These are phyloP conservation scores for Colletotrichum sp. DNA, from an alignment of 2,329 filamentous ascomycete genomes.

Conservation along the genomic window DNA sequence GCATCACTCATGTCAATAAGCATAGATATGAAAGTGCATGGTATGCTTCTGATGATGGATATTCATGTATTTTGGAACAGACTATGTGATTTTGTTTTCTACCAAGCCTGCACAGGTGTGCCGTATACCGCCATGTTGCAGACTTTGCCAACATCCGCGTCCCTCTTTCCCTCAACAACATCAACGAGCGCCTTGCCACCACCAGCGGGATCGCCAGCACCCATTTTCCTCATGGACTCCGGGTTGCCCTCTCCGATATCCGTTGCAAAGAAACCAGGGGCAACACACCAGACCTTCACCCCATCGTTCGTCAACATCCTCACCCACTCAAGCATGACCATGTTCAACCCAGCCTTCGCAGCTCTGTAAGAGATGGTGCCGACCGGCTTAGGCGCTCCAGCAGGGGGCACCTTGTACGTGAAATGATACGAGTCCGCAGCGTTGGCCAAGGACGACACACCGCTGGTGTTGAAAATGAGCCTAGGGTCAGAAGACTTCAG, in stretches of 20 bases:
- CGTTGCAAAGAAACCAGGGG: not conserved
- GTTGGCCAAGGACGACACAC: not conserved
- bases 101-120: not conserved
- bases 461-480: not conserved
- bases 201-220: not conserved
- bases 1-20: too few relatives aligned
- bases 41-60: fast-evolving
- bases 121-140: not conserved
- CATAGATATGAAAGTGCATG: too few relatives aligned
- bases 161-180: not conserved
- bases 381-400: not conserved
- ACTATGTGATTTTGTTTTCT: not conserved
- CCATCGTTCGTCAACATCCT: not conserved
- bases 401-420: not conserved
- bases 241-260: not conserved
- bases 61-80: fast-evolving
- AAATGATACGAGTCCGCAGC: not conserved
- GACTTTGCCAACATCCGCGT: not conserved
- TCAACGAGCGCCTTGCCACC: not conserved
- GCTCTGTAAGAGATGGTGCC: not conserved
- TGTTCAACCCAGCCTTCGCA: not conserved
- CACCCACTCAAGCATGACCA: not conserved
- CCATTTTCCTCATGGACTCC: not conserved
- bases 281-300: not conserved
- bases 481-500: not conserved